These are phyloP conservation scores for Geotrichum europaeum DNA, from an alignment of 1,139 yeast species.

Conservation along the genomic window DNA sequence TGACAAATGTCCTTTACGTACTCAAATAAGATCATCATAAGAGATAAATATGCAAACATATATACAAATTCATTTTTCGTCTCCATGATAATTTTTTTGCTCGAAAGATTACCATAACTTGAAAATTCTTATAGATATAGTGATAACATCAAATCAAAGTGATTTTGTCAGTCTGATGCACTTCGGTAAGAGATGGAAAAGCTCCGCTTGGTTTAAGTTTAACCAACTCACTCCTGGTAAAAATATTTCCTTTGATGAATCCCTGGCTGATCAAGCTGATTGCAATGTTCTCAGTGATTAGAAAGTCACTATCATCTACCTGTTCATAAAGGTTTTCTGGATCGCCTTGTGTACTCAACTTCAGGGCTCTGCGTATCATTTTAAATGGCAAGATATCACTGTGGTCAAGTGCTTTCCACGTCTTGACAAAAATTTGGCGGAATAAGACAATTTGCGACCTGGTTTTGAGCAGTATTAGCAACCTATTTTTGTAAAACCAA, in stretches of 20 bases:
- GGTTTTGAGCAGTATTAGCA: conserved; percentile 28
- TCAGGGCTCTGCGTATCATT: conserved; percentile 15
- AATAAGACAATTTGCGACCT: conserved; percentile 21
- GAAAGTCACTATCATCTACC: conserved; percentile 19
- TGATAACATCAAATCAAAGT: background rate
- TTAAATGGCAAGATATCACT: conserved; percentile 1
- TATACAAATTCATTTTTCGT: no score
- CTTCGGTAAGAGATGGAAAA: conserved; percentile 26
- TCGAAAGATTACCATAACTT: background rate
- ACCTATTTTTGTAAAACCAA: conserved; percentile 28
- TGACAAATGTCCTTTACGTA: no score
- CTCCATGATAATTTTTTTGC: no score
- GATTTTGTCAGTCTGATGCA: conserved; percentile 15
- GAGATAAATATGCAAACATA: no score
- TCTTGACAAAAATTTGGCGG: conserved; percentile 27
- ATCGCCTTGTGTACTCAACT: background rate
- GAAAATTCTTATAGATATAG: background rate
- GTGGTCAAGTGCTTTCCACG: conserved; percentile 8
- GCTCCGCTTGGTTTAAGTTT: conserved; percentile 26
- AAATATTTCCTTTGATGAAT: conserved; percentile 34
- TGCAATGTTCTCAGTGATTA: conserved; percentile 34
- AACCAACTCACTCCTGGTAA: conserved; percentile 27
- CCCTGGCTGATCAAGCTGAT: conserved; percentile 35
- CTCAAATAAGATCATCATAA: no score
- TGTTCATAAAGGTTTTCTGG: conserved; percentile 11